Evolutionary conservation across 2,329 filamentous ascomycete species (phyloP).

Genomic region (Scedosporium aurantiacum): DNA sequence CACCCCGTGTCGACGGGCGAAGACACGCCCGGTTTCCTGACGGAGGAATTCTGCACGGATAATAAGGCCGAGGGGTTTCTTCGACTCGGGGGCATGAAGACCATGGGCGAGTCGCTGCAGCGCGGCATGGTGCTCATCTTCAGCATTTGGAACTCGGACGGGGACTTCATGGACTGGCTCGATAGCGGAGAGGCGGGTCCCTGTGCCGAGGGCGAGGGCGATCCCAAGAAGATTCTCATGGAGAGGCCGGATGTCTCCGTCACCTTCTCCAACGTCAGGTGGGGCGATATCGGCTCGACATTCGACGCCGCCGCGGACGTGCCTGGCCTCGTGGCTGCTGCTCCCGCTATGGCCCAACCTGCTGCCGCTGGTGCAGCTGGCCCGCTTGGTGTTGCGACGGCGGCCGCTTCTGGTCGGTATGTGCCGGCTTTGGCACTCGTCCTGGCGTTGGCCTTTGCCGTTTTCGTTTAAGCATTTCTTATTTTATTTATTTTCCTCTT

Average conservation of each 20-base stretch:
- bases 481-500: not conserved
- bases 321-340: not conserved
- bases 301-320: conserved; percentile 15
- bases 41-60: conserved; percentile 23
- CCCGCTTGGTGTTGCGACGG: not conserved
- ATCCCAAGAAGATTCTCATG: conserved; percentile 34
- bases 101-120: conserved; percentile 32
- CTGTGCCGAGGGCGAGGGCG: conserved; percentile 35
- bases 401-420: not conserved
- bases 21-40: conserved; percentile 19
- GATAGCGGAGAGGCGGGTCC: conserved; percentile 35
- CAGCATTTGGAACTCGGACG: conserved; percentile 41
- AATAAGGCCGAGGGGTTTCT: conserved; percentile 19
- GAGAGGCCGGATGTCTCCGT: conserved; percentile 38
- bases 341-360: not conserved
- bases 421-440: not conserved
- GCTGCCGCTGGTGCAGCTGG: not conserved
- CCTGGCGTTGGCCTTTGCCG: not conserved
- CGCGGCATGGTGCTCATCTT: conserved; percentile 42
- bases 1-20: conserved; percentile 18
- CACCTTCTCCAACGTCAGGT: conserved; percentile 44
- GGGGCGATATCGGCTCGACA: conserved; percentile 48
- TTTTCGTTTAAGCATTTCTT: not conserved
- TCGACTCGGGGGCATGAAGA: conserved; percentile 28
- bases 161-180: conserved; percentile 41